Base-by-base conservation (phyloP, 495 filamentous ascomycete species). In the Cudoniella acicularis region DNA sequence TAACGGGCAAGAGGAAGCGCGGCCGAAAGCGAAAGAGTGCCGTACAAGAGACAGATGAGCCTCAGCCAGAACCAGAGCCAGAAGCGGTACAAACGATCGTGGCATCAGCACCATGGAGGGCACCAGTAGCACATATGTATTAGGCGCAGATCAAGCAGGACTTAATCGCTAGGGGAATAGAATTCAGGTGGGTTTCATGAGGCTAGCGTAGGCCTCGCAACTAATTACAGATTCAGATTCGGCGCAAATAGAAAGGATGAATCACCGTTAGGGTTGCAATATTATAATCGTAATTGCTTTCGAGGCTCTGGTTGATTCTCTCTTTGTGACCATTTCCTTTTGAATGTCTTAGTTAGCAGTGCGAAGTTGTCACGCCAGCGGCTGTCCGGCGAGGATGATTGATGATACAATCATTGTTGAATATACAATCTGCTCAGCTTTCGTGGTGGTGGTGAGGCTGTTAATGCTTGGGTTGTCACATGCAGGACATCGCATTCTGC, bases 21-120 rank as follows among this genome's bases (percentile, higher is more conserved):
- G 59, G 50, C 59, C 65, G 59, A 49, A 60, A 65, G 63, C 62
- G 59, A 26, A 67, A 65, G 59, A 67, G 54, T 56, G 27, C 46
- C 63, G 58, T 45, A 45, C 45, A 18, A 61, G 54, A 57, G 23
- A 16, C 62, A 22, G 56, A 50, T 41, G n/a, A n/a, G n/a, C n/a
- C n/a, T n/a, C n/a, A n/a, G n/a, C n/a, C n/a, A n/a, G n/a, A 9
- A n/a, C 48, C 56, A 52, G 26, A 59, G 56, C 56, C 48, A 59
- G 42, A 59, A 52, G 56, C 47, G 40, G 56, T 21, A 52, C 46
- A 22, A 42, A 51, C 52, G 36, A 59, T 43, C 48, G 46, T 42
- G 30, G 48, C 48, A 10, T 27, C 56, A 59, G 40, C 18, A 47
- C 46, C 56, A 52, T 52, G 48, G 48, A 59, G 48, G 25, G 46